Conservation (phyloP, 78 protist genomes). For the Dictyostelium discoideum region DNA sequence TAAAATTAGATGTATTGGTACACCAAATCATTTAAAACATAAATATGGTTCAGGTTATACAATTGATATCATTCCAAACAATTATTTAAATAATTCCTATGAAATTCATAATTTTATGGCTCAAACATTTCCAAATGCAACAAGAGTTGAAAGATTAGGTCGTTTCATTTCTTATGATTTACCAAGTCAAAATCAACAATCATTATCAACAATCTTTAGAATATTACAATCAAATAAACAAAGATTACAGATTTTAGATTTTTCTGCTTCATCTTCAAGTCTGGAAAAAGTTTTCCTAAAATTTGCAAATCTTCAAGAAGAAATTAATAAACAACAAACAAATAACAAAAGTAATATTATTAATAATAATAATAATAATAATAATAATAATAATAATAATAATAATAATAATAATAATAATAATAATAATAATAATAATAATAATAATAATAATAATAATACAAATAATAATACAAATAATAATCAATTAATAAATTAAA, state of each 20-base stretch:
- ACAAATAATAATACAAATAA: neutral
- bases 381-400: too few species aligned
- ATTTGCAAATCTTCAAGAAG: conserved; percentile 11
- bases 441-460: too few species aligned
- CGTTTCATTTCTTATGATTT: conserved; percentile 34
- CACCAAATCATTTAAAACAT: conserved; percentile 86
- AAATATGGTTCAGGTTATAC: conserved; percentile 94
- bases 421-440: too few species aligned
- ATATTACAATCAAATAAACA: neutral
- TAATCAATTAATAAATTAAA: neutral
- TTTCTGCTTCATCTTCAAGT: conserved; percentile 21
- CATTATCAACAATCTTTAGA: conserved; percentile 22
- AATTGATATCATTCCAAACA: conserved; percentile 62
- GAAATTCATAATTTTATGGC: conserved; percentile 68
- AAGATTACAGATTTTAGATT: conserved; percentile 3
- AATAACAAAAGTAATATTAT: neutral
- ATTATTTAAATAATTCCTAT: conserved; percentile 16
- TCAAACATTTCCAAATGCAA: conserved; percentile 35
- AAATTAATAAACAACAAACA: neutral
- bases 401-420: neutral
- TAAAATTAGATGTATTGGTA: conserved; percentile 72
- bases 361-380: too few species aligned
- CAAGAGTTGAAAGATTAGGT: conserved; percentile 18
- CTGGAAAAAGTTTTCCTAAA: conserved; percentile 45
- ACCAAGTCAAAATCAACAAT: conserved; percentile 23